These are phyloP conservation scores for Trypanosomatidae sp. DNA, from an alignment of 208 protist genomes.

Conservation along the genomic window DNA sequence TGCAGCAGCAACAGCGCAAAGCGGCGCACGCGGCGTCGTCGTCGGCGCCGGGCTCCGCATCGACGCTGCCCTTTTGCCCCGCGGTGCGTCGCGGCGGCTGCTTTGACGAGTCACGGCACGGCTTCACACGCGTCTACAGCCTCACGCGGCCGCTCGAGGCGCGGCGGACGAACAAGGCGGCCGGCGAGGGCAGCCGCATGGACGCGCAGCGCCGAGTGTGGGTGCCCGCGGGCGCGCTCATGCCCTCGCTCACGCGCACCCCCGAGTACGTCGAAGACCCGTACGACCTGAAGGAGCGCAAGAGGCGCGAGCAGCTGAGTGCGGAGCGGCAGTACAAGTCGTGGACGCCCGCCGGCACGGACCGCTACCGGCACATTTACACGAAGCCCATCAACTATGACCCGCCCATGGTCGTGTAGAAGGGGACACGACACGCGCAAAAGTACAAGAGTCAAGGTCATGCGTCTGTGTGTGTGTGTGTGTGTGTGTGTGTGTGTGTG, in stretches of 20 bases:
- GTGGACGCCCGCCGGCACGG: constrained; percentile 58
- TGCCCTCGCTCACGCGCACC: constrained; percentile 46
- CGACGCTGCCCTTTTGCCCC: constrained; percentile 39
- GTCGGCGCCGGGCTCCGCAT: not conserved
- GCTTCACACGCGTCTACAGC: constrained; percentile 64
- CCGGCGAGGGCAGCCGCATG: constrained; percentile 5
- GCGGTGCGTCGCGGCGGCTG: constrained; percentile 44
- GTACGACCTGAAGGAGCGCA: constrained; percentile 73
- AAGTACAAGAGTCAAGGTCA: not conserved
- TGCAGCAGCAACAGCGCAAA: constrained; percentile 4
- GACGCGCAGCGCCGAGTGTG: constrained; percentile 25
- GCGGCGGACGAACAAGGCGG: constrained; percentile 14
- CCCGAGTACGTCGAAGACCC: constrained; percentile 87
- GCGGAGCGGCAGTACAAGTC: constrained; percentile 55
- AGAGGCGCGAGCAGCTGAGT: constrained; percentile 30
- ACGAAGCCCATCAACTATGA: constrained; percentile 54
- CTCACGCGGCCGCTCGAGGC: constrained; percentile 62
- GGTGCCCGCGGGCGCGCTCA: constrained; percentile 55
- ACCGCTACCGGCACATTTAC: constrained; percentile 74
- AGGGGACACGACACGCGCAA: not conserved
- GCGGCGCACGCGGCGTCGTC: not conserved
- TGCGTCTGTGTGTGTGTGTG: constrained; percentile 4
- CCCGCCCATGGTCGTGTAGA: constrained; percentile 34
- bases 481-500: not conserved
- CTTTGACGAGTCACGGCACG: constrained; percentile 67